Base-by-base conservation (phyloP, 805 yeast species). In the Zygoascus tannicola region DNA sequence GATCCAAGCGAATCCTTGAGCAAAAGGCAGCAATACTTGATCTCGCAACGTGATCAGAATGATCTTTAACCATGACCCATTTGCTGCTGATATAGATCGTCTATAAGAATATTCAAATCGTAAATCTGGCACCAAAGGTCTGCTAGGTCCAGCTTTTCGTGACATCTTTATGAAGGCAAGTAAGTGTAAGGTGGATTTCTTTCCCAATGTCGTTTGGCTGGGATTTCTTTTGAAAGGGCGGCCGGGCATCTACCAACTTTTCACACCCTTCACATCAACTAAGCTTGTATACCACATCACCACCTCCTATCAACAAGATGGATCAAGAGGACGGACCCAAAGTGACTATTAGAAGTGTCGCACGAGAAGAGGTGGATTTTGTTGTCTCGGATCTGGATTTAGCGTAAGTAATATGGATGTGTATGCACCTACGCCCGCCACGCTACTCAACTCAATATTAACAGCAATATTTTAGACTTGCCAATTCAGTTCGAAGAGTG, bases 401-500 rank as follows among this genome's bases (percentile, higher is more conserved):
- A 47, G 76, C 96, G 53, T 62, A 48, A 32, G 66, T 55, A 16
- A 21, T 7, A 23, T 7, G 15, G 33, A 22, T 22, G 14, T 22
- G 12, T 26, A 26, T 26, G 12, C 30, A 26, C 30, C 30, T n/a
- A n/a, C n/a, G n/a, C n/a, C n/a, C n/a, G n/a, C n/a, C n/a, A n/a
- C n/a, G n/a, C n/a, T n/a, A n/a, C n/a, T n/a, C n/a, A n/a, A n/a
- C n/a, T n/a, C n/a, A n/a, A n/a, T n/a, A n/a, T n/a, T n/a, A n/a
- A n/a, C n/a, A n/a, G n/a, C n/a, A n/a, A n/a, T n/a, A n/a, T n/a
- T 4, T 18, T 36, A 55, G 59, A 0, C 68, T 90, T 57, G 97
- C 97, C 16, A 92, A 92, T 71, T 84, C 97, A 14, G 54, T 92
- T 32, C 75, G 99, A 55, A 74, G 99, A 62, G 78, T 83, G 34